Evolutionary conservation across 768 basidiomycete genomes (phyloP), one percentile per base, ranked within the genome.

Genomic region (Pleurotus pulmonarius): DNA sequence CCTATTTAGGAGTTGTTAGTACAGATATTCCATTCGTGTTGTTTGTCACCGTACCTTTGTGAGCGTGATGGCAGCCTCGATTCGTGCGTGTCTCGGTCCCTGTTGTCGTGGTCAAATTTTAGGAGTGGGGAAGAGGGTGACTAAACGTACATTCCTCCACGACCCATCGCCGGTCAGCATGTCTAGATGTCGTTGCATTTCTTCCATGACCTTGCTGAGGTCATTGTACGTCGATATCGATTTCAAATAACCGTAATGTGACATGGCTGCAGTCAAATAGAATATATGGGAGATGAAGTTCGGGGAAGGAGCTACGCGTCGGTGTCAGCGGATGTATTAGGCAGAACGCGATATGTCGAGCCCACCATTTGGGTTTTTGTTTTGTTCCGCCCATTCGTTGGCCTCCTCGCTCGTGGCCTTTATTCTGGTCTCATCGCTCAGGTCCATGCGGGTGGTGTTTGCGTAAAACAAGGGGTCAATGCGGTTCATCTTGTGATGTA

Each of bases 221-320:
- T 90, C 87, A 11, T 85, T 86, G 61, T 85, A 87, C 3, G 80
- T 85, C 40, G 85, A 85, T 45, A 95, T 87, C 1, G 93, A 92
- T 67, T 83, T 87, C 61, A 90, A 79, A 58, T 90, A 83, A 3
- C 95, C 96, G 56, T 93, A 88, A 71, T 99, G 96, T 55, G 90
- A 87, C 77, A 88, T 89, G 0, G 93, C 88, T 47, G 91, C 81
- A 6, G 88, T 79, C 44, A 98, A 79, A 74, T 91, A 98, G 75
- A 98, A 98, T 16, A 97, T 84, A 44, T 98, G 88, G 5, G 96
- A 93, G 60, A 98, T 93, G 70, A 99, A 99, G 67, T 97, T 97
- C 2, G 90, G 86, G 4, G 86, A 67, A 3, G 83, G 67, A n/a
- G 80, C 85, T 85, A 63, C 63, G 45, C 63, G 45, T 12, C 51